These are phyloP conservation scores for Penicillium salamii DNA, from an alignment of 495 filamentous ascomycete genomes.

Conservation along the genomic window DNA sequence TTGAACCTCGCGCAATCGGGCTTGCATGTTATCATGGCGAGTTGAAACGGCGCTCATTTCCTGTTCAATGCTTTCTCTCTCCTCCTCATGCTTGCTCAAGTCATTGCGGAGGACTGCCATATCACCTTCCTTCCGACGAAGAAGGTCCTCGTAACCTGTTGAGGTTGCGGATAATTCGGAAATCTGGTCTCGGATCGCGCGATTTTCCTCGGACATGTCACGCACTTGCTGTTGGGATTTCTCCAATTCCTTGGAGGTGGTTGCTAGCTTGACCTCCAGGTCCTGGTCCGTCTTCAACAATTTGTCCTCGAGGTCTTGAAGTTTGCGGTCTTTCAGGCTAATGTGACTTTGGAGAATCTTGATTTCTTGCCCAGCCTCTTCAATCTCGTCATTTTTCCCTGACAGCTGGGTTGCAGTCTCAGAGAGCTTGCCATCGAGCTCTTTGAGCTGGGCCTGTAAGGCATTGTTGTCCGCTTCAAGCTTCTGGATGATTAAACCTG, in stretches of 20 bases:
- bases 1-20: slow-evolving; percentile 76
- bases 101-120: slow-evolving; percentile 80
- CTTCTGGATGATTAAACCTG: slow-evolving; percentile 76
- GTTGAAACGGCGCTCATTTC: slow-evolving; percentile 65
- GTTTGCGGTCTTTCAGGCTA: slow-evolving; percentile 82
- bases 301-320: slow-evolving; percentile 82
- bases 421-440: slow-evolving; percentile 64
- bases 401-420: slow-evolving; percentile 64
- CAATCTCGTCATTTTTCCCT: slow-evolving; percentile 68
- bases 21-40: slow-evolving; percentile 78
- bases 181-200: slow-evolving; percentile 79
- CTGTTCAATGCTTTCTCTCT: slow-evolving; percentile 71
- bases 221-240: slow-evolving; percentile 65
- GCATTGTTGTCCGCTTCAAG: slow-evolving; percentile 82
- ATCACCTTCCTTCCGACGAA: slow-evolving; percentile 92
- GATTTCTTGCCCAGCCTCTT: slow-evolving; percentile 73
- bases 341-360: slow-evolving; percentile 92
- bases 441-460: slow-evolving; percentile 60
- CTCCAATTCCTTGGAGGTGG: slow-evolving; percentile 79
- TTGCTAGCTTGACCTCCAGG: slow-evolving; percentile 79
- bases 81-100: slow-evolving; percentile 71
- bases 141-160: slow-evolving; percentile 88
- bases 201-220: slow-evolving; percentile 78
- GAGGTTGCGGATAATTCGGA: slow-evolving; percentile 86
- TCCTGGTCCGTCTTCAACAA: slow-evolving; percentile 85